A percentile compares a stretch with the other conserved stretches of the same genome.
phyloP scores from a whole-genome alignment of 768 basidiomycete genomes.

The Xerocomus brunneocitrinus region DNA sequence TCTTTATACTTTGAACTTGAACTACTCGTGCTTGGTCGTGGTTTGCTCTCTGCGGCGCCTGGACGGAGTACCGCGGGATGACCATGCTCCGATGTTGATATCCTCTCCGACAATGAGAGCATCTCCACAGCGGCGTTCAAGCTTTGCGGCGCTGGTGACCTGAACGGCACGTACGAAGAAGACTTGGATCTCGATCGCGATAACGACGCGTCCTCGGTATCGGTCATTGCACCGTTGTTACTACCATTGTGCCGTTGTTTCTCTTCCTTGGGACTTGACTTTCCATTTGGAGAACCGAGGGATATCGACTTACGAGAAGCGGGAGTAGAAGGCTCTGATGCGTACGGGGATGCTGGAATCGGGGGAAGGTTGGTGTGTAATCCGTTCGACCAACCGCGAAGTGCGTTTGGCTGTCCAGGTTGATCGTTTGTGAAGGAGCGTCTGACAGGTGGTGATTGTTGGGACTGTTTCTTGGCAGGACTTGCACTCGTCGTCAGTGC shows the following conservation, averaged over 20 bases:
- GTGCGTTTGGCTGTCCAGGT: constrained; percentile 23
- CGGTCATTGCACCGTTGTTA: constrained; percentile 25
- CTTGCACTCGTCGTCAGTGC: constrained; percentile 17
- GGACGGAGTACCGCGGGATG: constrained; percentile 17
- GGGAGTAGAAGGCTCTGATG: constrained; percentile 56
- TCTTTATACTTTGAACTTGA: constrained; percentile 25
- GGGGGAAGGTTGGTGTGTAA: constrained; percentile 45
- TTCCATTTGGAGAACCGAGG: constrained; percentile 32
- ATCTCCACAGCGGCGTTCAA: constrained; percentile 69
- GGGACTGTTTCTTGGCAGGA: constrained; percentile 25
- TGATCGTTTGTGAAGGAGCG: constrained; percentile 32
- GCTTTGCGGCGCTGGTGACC: constrained; percentile 61
- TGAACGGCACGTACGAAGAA: constrained; percentile 51
- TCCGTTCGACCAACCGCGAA: constrained; percentile 33
- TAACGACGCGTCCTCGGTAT: constrained; percentile 35
- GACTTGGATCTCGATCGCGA: constrained; percentile 51
- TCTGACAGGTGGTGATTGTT: constrained; percentile 24
- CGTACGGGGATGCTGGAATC: constrained; percentile 66
- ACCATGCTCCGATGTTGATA: constrained; percentile 27
- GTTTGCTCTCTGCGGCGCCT: constrained; percentile 20
- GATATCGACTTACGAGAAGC: constrained; percentile 47
- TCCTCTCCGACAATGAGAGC: constrained; percentile 36
- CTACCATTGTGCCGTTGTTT: constrained; percentile 25
- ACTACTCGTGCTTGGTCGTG: constrained; percentile 31
- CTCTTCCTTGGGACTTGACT: constrained; percentile 31